Percentiles rank a stretch among this genome's conserved stretches.
Evolutionary conservation across 441 rosid species (phyloP).

Genomic region (Bruguiera hainesii): DNA sequence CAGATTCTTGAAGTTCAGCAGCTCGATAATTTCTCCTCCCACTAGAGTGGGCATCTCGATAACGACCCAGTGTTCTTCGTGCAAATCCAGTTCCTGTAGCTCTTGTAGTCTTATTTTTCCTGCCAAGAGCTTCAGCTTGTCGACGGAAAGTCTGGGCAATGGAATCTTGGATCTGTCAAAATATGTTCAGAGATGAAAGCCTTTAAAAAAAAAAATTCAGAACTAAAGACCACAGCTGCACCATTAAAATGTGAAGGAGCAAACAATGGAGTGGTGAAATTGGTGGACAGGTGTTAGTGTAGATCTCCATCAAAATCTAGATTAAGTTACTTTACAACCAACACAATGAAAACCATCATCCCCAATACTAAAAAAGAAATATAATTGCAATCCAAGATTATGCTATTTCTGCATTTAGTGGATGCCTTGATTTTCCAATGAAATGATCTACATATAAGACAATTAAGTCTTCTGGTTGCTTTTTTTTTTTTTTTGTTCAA

Average conservation of each 20-base stretch:
- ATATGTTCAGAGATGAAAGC: conserved; percentile 7
- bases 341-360: conserved; percentile 1
- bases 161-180: conserved; percentile 60
- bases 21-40: conserved; percentile 41
- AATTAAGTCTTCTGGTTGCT: no score
- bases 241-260: background rate
- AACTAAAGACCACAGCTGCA: background rate
- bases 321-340: background rate
- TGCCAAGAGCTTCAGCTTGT: conserved; percentile 61
- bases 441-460: no score
- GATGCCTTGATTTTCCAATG: no score
- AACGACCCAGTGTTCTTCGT: conserved; percentile 38
- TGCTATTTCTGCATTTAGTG: background rate
- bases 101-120: conserved; percentile 41
- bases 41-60: conserved; percentile 36
- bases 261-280: background rate
- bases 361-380: background rate
- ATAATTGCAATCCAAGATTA: background rate
- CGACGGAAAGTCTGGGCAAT: conserved; percentile 52
- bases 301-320: conserved; percentile 4
- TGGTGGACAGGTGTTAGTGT: background rate
- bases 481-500: background rate
- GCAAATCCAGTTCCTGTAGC: conserved; percentile 29
- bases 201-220: background rate
- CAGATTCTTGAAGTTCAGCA: conserved; percentile 44